These are phyloP conservation scores for Colletotrichum sp. DNA, from an alignment of 2,329 filamentous ascomycete genomes.

Conservation along the genomic window DNA sequence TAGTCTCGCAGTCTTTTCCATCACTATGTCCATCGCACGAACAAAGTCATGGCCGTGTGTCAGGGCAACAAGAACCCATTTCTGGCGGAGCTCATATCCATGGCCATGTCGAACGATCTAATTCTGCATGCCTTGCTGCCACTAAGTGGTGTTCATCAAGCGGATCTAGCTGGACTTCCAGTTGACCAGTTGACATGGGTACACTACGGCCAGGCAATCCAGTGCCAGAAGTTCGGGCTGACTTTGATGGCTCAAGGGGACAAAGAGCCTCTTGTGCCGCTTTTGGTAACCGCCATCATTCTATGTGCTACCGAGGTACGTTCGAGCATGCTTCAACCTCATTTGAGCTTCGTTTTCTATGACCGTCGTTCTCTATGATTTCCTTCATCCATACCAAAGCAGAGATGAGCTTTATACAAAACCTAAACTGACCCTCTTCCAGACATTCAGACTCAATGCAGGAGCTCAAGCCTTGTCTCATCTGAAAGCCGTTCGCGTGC, in stretches of 20 bases:
- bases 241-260: background rate
- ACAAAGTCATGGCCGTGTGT: background rate
- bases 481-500: background rate
- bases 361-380: background rate
- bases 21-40: background rate
- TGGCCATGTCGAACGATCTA: background rate
- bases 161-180: background rate
- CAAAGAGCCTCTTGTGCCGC: background rate
- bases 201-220: background rate
- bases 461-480: background rate
- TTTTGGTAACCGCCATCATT: background rate
- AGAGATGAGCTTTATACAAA: background rate
- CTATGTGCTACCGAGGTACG: background rate
- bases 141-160: background rate
- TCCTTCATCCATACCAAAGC: background rate
- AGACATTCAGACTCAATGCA: background rate
- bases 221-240: background rate
- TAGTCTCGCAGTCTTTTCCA: background rate
- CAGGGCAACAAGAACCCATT: background rate
- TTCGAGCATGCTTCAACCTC: background rate
- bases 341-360: too few species aligned
- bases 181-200: background rate
- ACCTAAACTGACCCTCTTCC: background rate
- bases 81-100: background rate
- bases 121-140: background rate